phyloP scores from a whole-genome alignment of 805 yeast species.

The Pichia exigua region DNA sequence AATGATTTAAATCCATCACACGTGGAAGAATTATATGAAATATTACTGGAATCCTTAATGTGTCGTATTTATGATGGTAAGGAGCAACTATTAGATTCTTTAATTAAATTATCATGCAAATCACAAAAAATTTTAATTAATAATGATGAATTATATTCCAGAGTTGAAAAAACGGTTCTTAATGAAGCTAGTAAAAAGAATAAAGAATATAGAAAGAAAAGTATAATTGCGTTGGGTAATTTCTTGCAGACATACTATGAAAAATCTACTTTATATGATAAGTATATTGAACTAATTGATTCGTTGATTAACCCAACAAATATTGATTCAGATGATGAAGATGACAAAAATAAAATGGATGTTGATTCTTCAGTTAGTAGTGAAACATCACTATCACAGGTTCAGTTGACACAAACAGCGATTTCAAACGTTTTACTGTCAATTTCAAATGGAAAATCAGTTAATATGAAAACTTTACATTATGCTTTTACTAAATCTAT shows the following conservation, averaged over 20 bases:
- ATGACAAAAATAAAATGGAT: conserved; percentile 20
- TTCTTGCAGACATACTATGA: conserved; percentile 30
- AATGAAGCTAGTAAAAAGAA: conserved; percentile 64
- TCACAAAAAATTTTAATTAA: conserved; percentile 30
- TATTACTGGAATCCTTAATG: conserved; percentile 50
- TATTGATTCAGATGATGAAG: conserved; percentile 31
- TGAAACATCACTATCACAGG: neutral
- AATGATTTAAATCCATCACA: conserved; percentile 13
- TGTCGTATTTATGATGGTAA: conserved; percentile 91
- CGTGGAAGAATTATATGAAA: conserved; percentile 35
- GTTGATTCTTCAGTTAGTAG: conserved; percentile 6
- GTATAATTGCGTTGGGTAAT: conserved; percentile 45
- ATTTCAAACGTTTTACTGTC: conserved; percentile 1
- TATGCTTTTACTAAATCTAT: neutral
- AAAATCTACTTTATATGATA: conserved; percentile 26
- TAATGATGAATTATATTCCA: conserved; percentile 27
- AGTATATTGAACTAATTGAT: conserved; percentile 31
- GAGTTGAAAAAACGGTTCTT: conserved; percentile 37
- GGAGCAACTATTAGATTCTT: conserved; percentile 63
- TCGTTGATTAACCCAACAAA: conserved; percentile 11
- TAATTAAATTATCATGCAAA: conserved; percentile 49
- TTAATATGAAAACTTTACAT: neutral
- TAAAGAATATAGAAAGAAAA: conserved; percentile 50
- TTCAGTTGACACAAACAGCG: neutral
- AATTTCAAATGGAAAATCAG: neutral